Conservation (phyloP, 306 rosid genomes). For the Crataegus laevigata region DNA sequence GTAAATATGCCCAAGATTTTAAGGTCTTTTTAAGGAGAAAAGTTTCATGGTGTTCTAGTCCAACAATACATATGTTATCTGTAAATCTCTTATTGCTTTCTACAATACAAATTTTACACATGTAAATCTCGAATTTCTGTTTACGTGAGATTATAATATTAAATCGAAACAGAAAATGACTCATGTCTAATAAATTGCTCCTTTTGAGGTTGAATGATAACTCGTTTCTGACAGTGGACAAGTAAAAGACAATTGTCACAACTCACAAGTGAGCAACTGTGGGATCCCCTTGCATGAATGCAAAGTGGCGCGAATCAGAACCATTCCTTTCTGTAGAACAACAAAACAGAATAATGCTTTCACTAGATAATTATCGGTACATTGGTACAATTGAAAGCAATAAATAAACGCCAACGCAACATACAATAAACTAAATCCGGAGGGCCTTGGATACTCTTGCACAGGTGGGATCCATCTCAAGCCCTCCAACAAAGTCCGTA, state of each 20-base stretch:
- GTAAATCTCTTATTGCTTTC: no score
- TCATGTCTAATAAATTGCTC: no score
- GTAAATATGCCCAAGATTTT: no score
- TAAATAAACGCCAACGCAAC: neutral
- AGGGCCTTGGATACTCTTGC: neutral
- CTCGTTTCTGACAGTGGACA: neutral
- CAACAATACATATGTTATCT: no score
- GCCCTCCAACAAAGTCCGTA: conserved; percentile 4
- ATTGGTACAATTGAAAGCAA: neutral
- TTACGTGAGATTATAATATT: neutral
- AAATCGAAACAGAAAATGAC: no score
- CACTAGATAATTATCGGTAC: neutral
- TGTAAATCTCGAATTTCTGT: no score
- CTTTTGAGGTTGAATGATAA: neutral
- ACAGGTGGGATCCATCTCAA: conserved; percentile 44
- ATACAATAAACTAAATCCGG: neutral
- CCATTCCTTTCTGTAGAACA: neutral
- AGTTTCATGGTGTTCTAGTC: no score
- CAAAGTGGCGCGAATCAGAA: neutral
- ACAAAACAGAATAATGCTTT: neutral
- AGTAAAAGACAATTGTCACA: neutral
- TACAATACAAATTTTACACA: no score
- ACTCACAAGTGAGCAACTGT: neutral
- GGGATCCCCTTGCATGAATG: neutral
- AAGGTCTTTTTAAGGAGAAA: neutral